A percentile compares a stretch with the other conserved stretches of the same genome.
These are phyloP conservation scores for Dunaliella sp. DNA, from an alignment of 139 green algal genomes.

Conservation along the genomic window DNA sequence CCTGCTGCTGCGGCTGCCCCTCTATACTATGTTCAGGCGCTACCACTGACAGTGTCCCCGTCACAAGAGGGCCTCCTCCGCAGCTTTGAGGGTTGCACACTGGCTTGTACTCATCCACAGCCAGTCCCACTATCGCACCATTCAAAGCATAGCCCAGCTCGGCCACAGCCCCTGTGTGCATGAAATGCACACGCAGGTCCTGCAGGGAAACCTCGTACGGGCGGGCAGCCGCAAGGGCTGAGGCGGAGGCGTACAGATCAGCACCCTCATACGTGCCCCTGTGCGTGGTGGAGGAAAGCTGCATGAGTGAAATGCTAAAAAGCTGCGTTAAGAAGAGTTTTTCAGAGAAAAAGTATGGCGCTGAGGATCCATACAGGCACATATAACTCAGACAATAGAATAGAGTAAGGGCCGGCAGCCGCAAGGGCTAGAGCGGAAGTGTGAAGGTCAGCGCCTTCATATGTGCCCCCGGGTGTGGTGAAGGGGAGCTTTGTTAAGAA, in stretches of 20 bases:
- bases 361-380: too few species aligned
- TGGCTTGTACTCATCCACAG: too few species aligned
- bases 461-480: too few species aligned
- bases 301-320: too few species aligned
- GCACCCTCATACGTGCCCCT: slow-evolving; percentile 34
- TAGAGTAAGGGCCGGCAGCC: slow-evolving; percentile 36
- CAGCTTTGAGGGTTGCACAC: too few species aligned
- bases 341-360: too few species aligned
- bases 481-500: too few species aligned
- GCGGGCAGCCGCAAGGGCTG: slow-evolving; percentile 36
- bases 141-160: slow-evolving; percentile 62
- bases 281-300: too few species aligned
- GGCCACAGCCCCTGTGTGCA: slow-evolving; percentile 33
- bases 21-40: too few species aligned
- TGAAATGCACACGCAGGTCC: slow-evolving; percentile 39
- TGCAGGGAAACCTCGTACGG: slow-evolving; percentile 45
- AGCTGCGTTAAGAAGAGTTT: too few species aligned
- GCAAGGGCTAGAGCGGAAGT: slow-evolving; percentile 44
- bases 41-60: too few species aligned
- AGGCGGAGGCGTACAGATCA: slow-evolving; percentile 38
- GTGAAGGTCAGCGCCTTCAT: slow-evolving; percentile 37
- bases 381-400: slow-evolving; percentile 32
- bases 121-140: slow-evolving; percentile 66
- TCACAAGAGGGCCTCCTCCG: too few species aligned
- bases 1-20: neutral